These are phyloP conservation scores for Favolaschia claudopus DNA, from an alignment of 768 basidiomycete species.

Conservation along the genomic window DNA sequence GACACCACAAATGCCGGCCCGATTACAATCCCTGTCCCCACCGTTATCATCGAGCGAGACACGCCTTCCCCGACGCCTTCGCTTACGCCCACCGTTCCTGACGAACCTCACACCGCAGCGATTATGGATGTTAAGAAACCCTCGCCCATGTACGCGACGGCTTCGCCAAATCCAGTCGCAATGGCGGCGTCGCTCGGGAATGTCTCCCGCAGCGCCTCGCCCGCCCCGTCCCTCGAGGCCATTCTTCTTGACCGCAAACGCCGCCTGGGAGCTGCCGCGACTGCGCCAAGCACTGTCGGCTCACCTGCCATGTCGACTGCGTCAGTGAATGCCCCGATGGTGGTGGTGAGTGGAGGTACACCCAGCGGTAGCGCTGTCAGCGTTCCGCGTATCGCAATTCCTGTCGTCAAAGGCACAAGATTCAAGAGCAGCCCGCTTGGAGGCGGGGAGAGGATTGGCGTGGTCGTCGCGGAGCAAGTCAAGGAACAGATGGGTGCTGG, in stretches of 20 bases:
- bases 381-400: conserved; percentile 11
- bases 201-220: conserved; percentile 46
- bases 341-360: conserved; percentile 20
- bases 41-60: conserved; percentile 39
- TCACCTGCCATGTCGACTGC: conserved; percentile 5
- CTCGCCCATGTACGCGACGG: conserved; percentile 11
- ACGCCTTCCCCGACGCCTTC: conserved; percentile 28
- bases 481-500: conserved; percentile 38
- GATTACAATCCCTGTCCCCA: conserved; percentile 8
- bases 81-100: conserved; percentile 27
- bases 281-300: conserved; percentile 16
- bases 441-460: conserved; percentile 49
- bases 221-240: conserved; percentile 70
- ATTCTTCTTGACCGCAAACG: conserved; percentile 72
- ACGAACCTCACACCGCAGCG: conserved; percentile 5
- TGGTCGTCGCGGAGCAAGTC: conserved; percentile 60
- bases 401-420: conserved; percentile 54
- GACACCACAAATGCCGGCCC: background rate
- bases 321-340: conserved; percentile 6
- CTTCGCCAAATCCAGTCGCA: conserved; percentile 9
- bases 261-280: conserved; percentile 43
- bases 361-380: conserved; percentile 2
- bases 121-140: conserved; percentile 14
- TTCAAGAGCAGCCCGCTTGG: conserved; percentile 82
- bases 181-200: conserved; percentile 19